A percentile compares a stretch with the other conserved stretches of the same genome.
These are phyloP conservation scores for Diplosphaera chodatii DNA, from an alignment of 139 green algal species.

Conservation along the genomic window DNA sequence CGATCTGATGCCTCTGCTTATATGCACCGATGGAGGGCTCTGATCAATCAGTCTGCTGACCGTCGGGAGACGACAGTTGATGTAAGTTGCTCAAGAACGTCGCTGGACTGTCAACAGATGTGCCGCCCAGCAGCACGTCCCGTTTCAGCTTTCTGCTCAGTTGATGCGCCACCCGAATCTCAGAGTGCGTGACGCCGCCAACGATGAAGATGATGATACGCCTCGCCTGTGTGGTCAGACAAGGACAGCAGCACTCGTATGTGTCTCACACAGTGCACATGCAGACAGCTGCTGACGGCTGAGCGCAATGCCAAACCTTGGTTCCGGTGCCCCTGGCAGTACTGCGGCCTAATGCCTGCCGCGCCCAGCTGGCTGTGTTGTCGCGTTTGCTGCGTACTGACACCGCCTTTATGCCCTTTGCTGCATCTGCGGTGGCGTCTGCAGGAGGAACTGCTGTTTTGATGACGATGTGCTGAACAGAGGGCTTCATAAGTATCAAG, in stretches of 20 bases:
- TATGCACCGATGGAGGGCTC: too few relatives aligned
- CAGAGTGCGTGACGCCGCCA: slow-evolving; percentile 71
- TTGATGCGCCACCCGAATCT: slow-evolving; percentile 81
- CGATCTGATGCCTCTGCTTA: too few relatives aligned
- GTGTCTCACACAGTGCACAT: too few relatives aligned
- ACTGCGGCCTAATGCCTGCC: slow-evolving; percentile 10
- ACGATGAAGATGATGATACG: slow-evolving; percentile 84
- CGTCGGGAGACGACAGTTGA: not conserved
- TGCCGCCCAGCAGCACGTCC: slow-evolving; percentile 79
- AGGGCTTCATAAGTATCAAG: too few relatives aligned
- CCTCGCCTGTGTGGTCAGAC: not conserved
- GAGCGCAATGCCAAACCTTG: too few relatives aligned
- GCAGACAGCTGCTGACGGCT: too few relatives aligned
- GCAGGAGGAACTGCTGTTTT: too few relatives aligned
- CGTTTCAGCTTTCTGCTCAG: slow-evolving; percentile 41
- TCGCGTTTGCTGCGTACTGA: slow-evolving; percentile 30
- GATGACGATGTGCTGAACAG: too few relatives aligned
- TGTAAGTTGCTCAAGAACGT: slow-evolving; percentile 39
- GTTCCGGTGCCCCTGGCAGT: too few relatives aligned
- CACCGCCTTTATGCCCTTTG: not conserved
- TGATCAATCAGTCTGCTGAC: too few relatives aligned
- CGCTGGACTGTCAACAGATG: slow-evolving; percentile 59
- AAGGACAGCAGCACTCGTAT: not conserved
- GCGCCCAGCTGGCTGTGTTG: slow-evolving; percentile 26
- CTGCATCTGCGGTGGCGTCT: not conserved